These are phyloP conservation scores for Halophytophthora batemanensis DNA, from an alignment of 352 stramenopile genomes.

Conservation along the genomic window DNA sequence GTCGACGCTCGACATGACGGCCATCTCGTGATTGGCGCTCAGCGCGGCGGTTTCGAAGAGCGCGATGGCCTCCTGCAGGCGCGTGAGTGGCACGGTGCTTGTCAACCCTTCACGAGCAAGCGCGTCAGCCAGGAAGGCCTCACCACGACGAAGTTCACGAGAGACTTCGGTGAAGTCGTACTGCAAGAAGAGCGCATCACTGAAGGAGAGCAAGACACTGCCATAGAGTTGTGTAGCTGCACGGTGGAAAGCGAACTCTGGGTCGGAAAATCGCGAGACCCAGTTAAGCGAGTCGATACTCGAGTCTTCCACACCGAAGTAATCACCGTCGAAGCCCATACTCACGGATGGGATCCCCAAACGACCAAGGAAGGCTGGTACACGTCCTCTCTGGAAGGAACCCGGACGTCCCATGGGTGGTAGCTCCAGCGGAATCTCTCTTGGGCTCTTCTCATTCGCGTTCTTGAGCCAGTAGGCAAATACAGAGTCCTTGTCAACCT, in stretches of 20 bases:
- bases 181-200: constrained; percentile 76
- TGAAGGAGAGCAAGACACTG: constrained; percentile 73
- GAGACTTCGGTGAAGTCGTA: constrained; percentile 85
- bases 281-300: constrained; percentile 67
- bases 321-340: constrained; percentile 65
- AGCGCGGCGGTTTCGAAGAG: constrained; percentile 63
- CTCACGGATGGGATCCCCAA: constrained; percentile 73
- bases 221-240: constrained; percentile 77
- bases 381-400: constrained; percentile 31
- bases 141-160: constrained; percentile 59
- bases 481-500: constrained; percentile 54
- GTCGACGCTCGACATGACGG: constrained; percentile 55
- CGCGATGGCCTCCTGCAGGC: constrained; percentile 54
- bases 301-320: constrained; percentile 60
- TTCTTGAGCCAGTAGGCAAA: constrained; percentile 69
- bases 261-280: constrained; percentile 76
- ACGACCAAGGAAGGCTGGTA: constrained; percentile 70
- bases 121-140: constrained; percentile 49
- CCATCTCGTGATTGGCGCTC: constrained; percentile 51
- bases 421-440: constrained; percentile 33
- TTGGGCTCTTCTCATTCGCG: constrained; percentile 31
- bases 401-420: constrained; percentile 52
- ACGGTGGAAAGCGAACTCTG: constrained; percentile 68
- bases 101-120: constrained; percentile 34
- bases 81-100: constrained; percentile 34